Percentiles rank a stretch among this genome's conserved stretches.
phyloP scores from a whole-genome alignment of 768 basidiomycete genomes.

The Hypsizygus marmoreus region DNA sequence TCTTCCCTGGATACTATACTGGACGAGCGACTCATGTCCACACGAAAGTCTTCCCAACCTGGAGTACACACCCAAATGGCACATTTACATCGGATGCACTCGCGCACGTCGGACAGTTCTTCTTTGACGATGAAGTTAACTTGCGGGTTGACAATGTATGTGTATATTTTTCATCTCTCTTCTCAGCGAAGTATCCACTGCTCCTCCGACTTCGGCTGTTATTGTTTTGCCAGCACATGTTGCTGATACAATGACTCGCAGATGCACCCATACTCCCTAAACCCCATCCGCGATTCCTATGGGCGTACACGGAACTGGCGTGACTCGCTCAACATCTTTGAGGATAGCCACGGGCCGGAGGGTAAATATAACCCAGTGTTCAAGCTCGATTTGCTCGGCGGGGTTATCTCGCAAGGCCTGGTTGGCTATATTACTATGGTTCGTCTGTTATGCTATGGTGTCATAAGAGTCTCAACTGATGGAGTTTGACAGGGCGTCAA shows the following conservation, averaged over 20 bases:
- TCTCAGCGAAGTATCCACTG: background rate
- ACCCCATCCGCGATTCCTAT: slow-evolving; percentile 46
- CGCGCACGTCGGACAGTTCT: slow-evolving; percentile 54
- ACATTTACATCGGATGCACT: slow-evolving; percentile 47
- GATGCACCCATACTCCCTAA: slow-evolving; percentile 55
- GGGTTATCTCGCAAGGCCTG: slow-evolving; percentile 51
- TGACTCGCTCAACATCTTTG: slow-evolving; percentile 56
- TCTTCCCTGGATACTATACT: slow-evolving; percentile 60
- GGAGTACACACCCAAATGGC: slow-evolving; percentile 44
- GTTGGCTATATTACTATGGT: slow-evolving; percentile 61
- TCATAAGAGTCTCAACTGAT: background rate
- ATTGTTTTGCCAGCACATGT: too few relatives aligned
- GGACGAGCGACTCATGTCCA: slow-evolving; percentile 59
- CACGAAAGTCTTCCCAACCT: slow-evolving; percentile 54
- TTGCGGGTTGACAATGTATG: slow-evolving; percentile 47
- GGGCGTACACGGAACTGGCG: slow-evolving; percentile 56
- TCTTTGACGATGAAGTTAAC: slow-evolving; percentile 58
- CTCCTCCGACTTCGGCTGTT: background rate
- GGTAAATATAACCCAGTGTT: slow-evolving; percentile 55
- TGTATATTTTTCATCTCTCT: background rate
- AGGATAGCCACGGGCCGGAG: slow-evolving; percentile 50
- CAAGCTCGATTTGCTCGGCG: slow-evolving; percentile 50
- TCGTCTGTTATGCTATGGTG: slow-evolving; percentile 5
- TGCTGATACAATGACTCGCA: too few relatives aligned
- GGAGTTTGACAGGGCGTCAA: slow-evolving; percentile 37